phyloP scores from a whole-genome alignment of 2,329 filamentous ascomycete species.

The Teratosphaeria gauchensis region DNA sequence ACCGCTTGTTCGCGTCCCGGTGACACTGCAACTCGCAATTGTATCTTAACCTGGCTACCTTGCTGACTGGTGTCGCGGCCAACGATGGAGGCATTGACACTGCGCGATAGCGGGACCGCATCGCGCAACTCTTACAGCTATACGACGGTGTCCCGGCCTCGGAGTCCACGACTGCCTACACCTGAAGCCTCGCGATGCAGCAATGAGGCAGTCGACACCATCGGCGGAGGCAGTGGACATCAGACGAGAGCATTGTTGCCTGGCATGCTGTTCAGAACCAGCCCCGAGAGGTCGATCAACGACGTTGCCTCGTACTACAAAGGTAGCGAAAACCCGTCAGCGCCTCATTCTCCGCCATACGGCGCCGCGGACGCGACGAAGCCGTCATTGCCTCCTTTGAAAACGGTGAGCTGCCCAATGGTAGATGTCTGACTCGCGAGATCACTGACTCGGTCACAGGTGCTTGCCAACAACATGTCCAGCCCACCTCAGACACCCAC shows the following conservation, averaged over 20 bases:
- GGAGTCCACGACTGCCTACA: constrained; percentile 18
- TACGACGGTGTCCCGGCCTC: neutral
- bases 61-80: neutral
- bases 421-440: constrained; percentile 16
- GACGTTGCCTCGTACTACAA: constrained; percentile 5
- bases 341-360: constrained; percentile 23
- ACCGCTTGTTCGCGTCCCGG: neutral
- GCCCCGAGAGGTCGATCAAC: neutral
- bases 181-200: constrained; percentile 22
- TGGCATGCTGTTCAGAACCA: neutral
- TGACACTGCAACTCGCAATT: neutral
- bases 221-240: neutral
- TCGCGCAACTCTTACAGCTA: neutral
- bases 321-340: constrained; percentile 1
- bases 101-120: neutral
- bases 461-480: constrained; percentile 20
- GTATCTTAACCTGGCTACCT: neutral
- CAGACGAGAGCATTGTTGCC: neutral
- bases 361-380: constrained; percentile 15
- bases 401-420: constrained; percentile 14
- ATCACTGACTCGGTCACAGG: constrained; percentile 16
- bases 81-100: neutral
- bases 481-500: constrained; percentile 24
- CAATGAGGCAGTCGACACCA: constrained; percentile 15
- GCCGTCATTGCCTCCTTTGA: constrained; percentile 26